phyloP scores from a whole-genome alignment of 2,329 filamentous ascomycete genomes.

The Alternaria sp. region DNA sequence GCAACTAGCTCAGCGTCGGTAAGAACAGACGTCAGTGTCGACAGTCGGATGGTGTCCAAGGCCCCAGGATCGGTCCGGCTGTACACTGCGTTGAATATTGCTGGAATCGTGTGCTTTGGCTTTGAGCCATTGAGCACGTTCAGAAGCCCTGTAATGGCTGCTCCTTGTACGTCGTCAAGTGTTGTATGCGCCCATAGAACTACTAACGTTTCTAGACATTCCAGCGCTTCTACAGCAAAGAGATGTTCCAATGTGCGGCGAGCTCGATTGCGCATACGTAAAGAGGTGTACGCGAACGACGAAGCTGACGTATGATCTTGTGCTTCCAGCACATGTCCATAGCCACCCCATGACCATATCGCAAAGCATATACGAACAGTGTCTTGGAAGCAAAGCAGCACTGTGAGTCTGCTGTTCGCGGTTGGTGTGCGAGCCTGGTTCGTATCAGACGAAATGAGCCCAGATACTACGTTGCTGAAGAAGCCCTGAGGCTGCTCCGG shows the following conservation, averaged over 20 bases:
- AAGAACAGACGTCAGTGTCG: constrained; percentile 85
- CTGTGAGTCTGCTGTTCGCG: constrained; percentile 92
- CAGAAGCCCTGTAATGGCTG: constrained; percentile 81
- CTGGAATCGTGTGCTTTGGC: constrained; percentile 89
- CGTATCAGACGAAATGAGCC: constrained; percentile 82
- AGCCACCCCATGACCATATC: constrained; percentile 92
- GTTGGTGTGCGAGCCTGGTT: constrained; percentile 80
- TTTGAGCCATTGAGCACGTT: constrained; percentile 90
- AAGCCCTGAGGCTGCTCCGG: constrained; percentile 86
- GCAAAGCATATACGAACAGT: constrained; percentile 89
- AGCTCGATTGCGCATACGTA: constrained; percentile 89
- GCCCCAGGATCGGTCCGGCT: constrained; percentile 87
- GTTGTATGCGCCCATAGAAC: constrained; percentile 75
- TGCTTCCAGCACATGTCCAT: constrained; percentile 63
- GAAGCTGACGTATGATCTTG: constrained; percentile 75
- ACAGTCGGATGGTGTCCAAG: constrained; percentile 80
- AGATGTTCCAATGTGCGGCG: constrained; percentile 89
- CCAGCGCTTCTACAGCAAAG: constrained; percentile 88
- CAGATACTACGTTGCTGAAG: constrained; percentile 93
- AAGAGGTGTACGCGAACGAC: constrained; percentile 88
- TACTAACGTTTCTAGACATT: constrained; percentile 90
- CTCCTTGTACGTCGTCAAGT: constrained; percentile 61
- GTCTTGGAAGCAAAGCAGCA: constrained; percentile 95
- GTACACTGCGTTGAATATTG: constrained; percentile 95
- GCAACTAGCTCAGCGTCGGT: constrained; percentile 83